Evolutionary conservation across 495 filamentous ascomycete genomes (phyloP), one percentile per base, ranked within the genome.

Genomic region (Margaritispora aquatica): DNA sequence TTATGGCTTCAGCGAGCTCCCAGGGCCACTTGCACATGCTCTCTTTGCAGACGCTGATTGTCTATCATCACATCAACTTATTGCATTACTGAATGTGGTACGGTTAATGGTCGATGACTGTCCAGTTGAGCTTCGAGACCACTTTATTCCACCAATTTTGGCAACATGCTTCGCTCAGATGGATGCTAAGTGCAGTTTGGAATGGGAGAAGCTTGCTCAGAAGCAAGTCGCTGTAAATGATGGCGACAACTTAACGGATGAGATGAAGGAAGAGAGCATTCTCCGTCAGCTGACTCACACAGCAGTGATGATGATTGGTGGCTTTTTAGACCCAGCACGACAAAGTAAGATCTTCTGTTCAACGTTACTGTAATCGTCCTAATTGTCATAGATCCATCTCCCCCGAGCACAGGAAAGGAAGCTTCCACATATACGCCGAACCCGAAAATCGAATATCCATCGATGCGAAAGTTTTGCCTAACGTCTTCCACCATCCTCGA

Each of bases 231-330:
- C 74, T 21, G 76, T 83, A 26, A 83, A 82, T 10, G 79, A 80
- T 0, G 83, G 87, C 19, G 83, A 81, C 49, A 79, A 87, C 65
- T 75, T 99, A 34, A 87, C 88, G 1, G 88, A 96, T 63, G 95
- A 99, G 75, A 99, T 99, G 94, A 96, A 96, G 72, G 86, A 89
- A 20, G 94, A 99, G 69, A 97, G 93, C 70, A 94, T 97, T 24
- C 77, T 99, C 29, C 84, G 94, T n/a, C 90, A 96, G 59, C 77
- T 97, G 50, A 96, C 94, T 0, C 90, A 92, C 68, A 88, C 90
- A 34, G 89, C 93, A 7, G 90, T 96, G 13, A 85, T 92, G 59
- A 88, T 97, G 79, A 88, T 96, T 46, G 87, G 91, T 23, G 87
- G 87, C 57, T 80, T 97, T 55, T 78, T 97, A 10, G 92, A 96